phyloP scores from a whole-genome alignment of 805 yeast genomes.

The Wickerhamomyces sydowiorum region DNA sequence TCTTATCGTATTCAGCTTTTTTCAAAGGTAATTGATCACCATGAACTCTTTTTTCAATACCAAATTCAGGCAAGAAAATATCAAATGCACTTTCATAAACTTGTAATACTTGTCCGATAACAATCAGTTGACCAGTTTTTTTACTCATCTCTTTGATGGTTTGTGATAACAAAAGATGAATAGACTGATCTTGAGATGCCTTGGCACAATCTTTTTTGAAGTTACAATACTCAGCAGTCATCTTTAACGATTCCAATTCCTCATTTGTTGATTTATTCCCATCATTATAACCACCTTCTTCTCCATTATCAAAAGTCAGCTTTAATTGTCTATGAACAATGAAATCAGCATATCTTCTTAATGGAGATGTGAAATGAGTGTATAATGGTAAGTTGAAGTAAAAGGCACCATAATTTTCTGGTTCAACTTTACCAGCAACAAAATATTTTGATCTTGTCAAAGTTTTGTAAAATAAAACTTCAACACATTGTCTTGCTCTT shows the following conservation, averaged over 20 bases:
- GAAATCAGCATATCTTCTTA: slow-evolving; percentile 87
- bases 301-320: slow-evolving; percentile 38
- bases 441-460: slow-evolving; percentile 83
- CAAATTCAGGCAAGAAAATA: slow-evolving; percentile 86
- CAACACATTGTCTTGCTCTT: slow-evolving; percentile 64
- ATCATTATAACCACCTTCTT: slow-evolving; percentile 17
- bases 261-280: slow-evolving; percentile 43
- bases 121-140: slow-evolving; percentile 72
- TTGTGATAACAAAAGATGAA: slow-evolving; percentile 79
- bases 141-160: slow-evolving; percentile 70
- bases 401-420: slow-evolving; percentile 74
- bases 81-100: slow-evolving; percentile 97
- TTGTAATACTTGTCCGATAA: slow-evolving; percentile 83
- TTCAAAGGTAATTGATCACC: slow-evolving; percentile 93
- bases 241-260: slow-evolving; percentile 66
- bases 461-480: slow-evolving; percentile 73
- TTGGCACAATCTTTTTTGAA: slow-evolving; percentile 94
- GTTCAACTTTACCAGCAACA: slow-evolving; percentile 82
- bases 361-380: slow-evolving; percentile 91
- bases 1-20: slow-evolving; percentile 87
- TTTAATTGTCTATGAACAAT: slow-evolving; percentile 91
- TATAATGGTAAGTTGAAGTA: slow-evolving; percentile 78
- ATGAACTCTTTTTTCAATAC: slow-evolving; percentile 92
- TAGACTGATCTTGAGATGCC: slow-evolving; percentile 90
- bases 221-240: slow-evolving; percentile 87